Conservation (phyloP, 2,329 filamentous ascomycete species). For the Talaromyces amestolkiae region DNA sequence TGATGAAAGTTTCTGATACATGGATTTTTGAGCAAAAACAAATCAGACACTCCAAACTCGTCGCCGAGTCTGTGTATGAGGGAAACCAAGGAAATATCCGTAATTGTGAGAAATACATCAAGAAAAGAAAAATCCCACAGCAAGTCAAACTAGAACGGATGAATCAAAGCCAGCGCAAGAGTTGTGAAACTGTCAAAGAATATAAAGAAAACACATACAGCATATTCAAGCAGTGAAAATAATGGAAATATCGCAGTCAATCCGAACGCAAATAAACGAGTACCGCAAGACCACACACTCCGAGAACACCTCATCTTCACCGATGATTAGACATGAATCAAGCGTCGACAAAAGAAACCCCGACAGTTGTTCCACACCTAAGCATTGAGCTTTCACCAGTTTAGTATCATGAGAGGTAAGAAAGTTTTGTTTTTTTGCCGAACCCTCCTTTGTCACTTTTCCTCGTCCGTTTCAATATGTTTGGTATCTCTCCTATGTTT, state of each 20-base stretch:
- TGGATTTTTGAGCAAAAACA: slow-evolving; percentile 6
- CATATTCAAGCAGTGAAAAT: slow-evolving; percentile 6
- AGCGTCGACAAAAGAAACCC: slow-evolving; percentile 4
- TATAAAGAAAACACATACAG: slow-evolving; percentile 10
- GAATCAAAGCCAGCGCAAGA: slow-evolving; percentile 7
- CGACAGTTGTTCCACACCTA: slow-evolving; percentile 15
- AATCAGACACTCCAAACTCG: slow-evolving; percentile 6
- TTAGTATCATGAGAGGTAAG: slow-evolving; percentile 12
- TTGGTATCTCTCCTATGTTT: slow-evolving; percentile 1
- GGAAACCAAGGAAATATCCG: slow-evolving; percentile 2
- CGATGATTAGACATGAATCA: slow-evolving; percentile 17
- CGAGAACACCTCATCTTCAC: slow-evolving; percentile 21
- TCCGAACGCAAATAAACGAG: slow-evolving; percentile 21
- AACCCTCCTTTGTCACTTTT: slow-evolving; percentile 14
- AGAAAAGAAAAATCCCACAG: slow-evolving; percentile 13
- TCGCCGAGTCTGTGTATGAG: neutral
- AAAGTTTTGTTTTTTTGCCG: neutral
- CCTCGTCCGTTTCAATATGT: slow-evolving; percentile 5
- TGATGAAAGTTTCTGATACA: slow-evolving; percentile 14
- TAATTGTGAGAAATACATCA: slow-evolving; percentile 18
- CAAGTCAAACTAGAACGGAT: slow-evolving; percentile 5
- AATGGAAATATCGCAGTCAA: slow-evolving; percentile 19
- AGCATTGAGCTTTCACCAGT: slow-evolving; percentile 17
- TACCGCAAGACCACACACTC: slow-evolving; percentile 21
- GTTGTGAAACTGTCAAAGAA: slow-evolving; percentile 1